Conservation (phyloP, 768 basidiomycete species). For the Tulasnella sp. region DNA sequence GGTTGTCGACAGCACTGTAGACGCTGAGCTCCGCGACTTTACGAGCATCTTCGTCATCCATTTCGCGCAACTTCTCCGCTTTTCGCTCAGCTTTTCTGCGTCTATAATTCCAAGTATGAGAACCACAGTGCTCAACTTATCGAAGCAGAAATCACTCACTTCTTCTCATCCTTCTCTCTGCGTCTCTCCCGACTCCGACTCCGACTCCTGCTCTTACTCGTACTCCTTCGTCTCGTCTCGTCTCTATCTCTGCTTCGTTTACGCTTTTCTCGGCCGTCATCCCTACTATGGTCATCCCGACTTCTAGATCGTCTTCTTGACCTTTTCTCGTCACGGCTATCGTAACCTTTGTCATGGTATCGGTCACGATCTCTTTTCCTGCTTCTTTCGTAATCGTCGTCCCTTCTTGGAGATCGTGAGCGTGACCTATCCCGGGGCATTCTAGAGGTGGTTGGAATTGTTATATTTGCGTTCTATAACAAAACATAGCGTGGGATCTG, state of each 20-base stretch:
- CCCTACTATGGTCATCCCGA: constrained; percentile 31
- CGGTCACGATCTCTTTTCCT: too few relatives aligned
- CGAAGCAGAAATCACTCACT: constrained; percentile 27
- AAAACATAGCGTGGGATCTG: too few relatives aligned
- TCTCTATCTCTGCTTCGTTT: constrained; percentile 31
- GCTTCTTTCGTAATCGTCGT: too few relatives aligned
- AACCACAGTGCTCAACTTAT: neutral
- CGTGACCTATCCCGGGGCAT: too few relatives aligned
- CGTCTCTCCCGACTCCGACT: constrained; percentile 22
- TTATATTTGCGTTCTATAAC: too few relatives aligned
- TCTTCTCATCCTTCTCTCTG: constrained; percentile 33
- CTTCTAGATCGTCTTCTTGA: too few relatives aligned
- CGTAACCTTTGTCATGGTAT: too few relatives aligned
- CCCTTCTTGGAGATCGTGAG: too few relatives aligned
- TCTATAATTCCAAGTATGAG: constrained; percentile 28
- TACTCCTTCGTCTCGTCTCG: constrained; percentile 31
- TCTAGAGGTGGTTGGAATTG: too few relatives aligned
- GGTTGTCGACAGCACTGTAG: constrained; percentile 94
- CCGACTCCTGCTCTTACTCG: constrained; percentile 19
- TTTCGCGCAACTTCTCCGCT: constrained; percentile 71
- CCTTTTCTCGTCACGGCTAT: too few relatives aligned
- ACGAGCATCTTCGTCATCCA: constrained; percentile 80
- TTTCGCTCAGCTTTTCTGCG: constrained; percentile 78
- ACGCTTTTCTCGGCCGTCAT: constrained; percentile 3
- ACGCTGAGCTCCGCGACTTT: constrained; percentile 90